Evolutionary conservation across 2,329 filamentous ascomycete species (phyloP), one percentile per base, ranked within the genome.

Genomic region (Cladosporium colombiae): DNA sequence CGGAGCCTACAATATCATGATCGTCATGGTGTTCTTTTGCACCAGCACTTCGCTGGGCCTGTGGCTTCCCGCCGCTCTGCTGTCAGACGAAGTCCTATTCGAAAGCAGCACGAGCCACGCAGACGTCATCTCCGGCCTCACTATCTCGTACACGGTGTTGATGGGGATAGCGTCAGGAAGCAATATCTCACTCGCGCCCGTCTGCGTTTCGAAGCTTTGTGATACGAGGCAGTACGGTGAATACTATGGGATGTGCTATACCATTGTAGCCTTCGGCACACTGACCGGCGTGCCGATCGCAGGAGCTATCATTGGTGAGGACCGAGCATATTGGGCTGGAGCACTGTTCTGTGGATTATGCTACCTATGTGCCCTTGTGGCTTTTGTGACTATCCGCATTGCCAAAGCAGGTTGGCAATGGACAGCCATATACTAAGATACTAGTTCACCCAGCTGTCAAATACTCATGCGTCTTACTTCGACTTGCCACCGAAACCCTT

Each of bases 1-100:
- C n/a, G 93, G 93, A 0, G 85, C 91, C 0, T 95, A 91, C 81
- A 96, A 96, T 74, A 86, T 86, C 31, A 90, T 92, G 78, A 87
- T 95, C 68, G 78, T 87, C n/a, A 87, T 89, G 0, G 82, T 90
- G 13, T 77, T 85, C 2, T 73, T 87, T 31, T 87, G 85, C 71
- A 75, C 91, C 31, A 78, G 91, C 6, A 86, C 86, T 3, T 89
- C 87, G 50, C 81, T 92, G 29, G 89, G 84, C 33, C 81, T 96
- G 3, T 96, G 92, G 92, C 82, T 96, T 27, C 91, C 84, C 0
- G 76, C 77, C 70, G 56, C 56, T 4, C 6, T 53, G 25, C 23
- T 35, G 11, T 35, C 56, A 18, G 56, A 2, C 70, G 70, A 78
- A 0, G 62, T 78, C 69, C 57, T 78, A n/a, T 18, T 16, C 3